Percentiles rank a stretch among this genome's conserved stretches.
Evolutionary conservation across 495 filamentous ascomycete genomes (phyloP).

Genomic region (Rusavskia elegans): DNA sequence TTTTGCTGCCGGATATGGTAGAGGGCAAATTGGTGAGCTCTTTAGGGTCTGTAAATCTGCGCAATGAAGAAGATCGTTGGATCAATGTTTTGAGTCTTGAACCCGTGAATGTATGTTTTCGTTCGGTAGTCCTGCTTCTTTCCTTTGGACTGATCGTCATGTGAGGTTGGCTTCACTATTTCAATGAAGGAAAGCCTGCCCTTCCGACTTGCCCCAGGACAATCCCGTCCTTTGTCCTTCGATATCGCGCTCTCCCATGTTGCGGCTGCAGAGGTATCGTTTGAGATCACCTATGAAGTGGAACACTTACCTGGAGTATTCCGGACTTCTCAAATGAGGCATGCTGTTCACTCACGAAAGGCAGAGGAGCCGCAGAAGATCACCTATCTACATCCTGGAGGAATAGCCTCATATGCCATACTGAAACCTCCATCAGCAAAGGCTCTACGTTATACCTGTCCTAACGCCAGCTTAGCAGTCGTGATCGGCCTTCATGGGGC

Average conservation of each 20-base stretch:
- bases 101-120: constrained; percentile 19
- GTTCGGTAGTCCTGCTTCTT: background rate
- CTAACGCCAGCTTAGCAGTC: constrained; percentile 20
- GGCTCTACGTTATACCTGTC: constrained; percentile 13
- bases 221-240: constrained; percentile 25
- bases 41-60: constrained; percentile 30
- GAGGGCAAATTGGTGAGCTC: constrained; percentile 26
- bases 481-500: constrained; percentile 39
- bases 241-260: constrained; percentile 2
- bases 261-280: background rate
- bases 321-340: background rate
- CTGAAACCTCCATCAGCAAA: constrained; percentile 36
- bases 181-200: constrained; percentile 11
- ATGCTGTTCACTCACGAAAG: background rate
- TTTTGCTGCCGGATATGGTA: constrained; percentile 32
- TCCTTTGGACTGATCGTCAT: background rate
- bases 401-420: constrained; percentile 45
- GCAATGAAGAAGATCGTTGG: constrained; percentile 25
- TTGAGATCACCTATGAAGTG: constrained; percentile 1
- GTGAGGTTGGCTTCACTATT: constrained; percentile 7
- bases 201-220: constrained; percentile 22
- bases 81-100: constrained; percentile 22
- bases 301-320: background rate
- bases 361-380: constrained; percentile 34
- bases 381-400: constrained; percentile 39